These are phyloP conservation scores for Leccinum disarticulatum DNA, from an alignment of 768 basidiomycete species.

Conservation along the genomic window DNA sequence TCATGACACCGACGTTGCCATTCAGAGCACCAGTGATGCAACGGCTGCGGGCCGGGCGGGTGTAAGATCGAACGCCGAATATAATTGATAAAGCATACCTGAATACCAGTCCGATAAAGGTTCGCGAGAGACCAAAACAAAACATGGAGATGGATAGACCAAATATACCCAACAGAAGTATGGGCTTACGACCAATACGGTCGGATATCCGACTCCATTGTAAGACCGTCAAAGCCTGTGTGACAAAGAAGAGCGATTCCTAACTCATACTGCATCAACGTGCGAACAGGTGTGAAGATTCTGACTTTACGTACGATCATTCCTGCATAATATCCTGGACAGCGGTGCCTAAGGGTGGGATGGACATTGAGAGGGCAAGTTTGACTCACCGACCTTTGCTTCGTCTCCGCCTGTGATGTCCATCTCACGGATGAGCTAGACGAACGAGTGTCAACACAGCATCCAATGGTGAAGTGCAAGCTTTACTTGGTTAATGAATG, in stretches of 20 bases:
- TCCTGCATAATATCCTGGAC: conserved; percentile 48
- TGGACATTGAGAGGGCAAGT: too few species aligned
- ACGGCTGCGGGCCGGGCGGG: conserved; percentile 35
- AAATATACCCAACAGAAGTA: conserved; percentile 41
- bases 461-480: background rate
- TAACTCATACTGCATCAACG: conserved; percentile 15
- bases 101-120: conserved; percentile 54
- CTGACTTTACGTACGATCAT: conserved; percentile 41
- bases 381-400: conserved; percentile 36
- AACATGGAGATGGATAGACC: conserved; percentile 53
- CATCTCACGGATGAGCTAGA: conserved; percentile 43
- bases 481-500: conserved; percentile 49
- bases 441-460: background rate
- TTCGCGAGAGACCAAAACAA: conserved; percentile 61
- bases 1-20: conserved; percentile 73
- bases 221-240: conserved; percentile 45
- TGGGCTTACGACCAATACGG: conserved; percentile 48
- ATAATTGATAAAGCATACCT: conserved; percentile 39
- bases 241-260: conserved; percentile 49
- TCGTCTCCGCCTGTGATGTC: conserved; percentile 44
- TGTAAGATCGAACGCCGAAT: conserved; percentile 5
- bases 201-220: conserved; percentile 52
- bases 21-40: conserved; percentile 68
- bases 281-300: background rate
- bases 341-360: background rate